Evolutionary conservation across 805 yeast species (phyloP).

Genomic region (Starmerella bombicola): DNA sequence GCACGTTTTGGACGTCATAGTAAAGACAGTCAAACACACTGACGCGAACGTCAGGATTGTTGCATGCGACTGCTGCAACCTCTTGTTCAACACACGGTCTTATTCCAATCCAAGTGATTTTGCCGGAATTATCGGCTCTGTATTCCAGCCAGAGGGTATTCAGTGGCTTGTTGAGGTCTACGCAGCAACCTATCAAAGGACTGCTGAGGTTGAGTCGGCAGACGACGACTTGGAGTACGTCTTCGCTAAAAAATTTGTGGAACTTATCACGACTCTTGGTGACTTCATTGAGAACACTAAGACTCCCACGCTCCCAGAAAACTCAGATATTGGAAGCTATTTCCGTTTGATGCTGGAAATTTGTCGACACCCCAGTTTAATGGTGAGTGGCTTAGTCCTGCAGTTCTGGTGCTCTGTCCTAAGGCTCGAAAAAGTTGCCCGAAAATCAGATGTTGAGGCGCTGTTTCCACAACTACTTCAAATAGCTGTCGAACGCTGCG

Average conservation of each 20-base stretch:
- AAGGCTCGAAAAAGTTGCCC: conserved; percentile 55
- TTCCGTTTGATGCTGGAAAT: conserved; percentile 65
- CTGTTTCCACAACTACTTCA: conserved; percentile 59
- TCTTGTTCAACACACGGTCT: conserved; percentile 60
- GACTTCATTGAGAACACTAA: conserved; percentile 44
- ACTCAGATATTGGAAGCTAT: conserved; percentile 54
- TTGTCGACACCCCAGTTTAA: conserved; percentile 69
- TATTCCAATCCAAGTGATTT: conserved; percentile 58
- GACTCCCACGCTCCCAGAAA: conserved; percentile 34
- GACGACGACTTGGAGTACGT: conserved; percentile 69
- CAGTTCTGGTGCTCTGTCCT: conserved; percentile 91
- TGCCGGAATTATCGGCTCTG: conserved; percentile 62
- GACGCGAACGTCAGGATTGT: conserved; percentile 62
- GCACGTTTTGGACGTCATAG: conserved; percentile 51
- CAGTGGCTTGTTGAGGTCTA: conserved; percentile 54
- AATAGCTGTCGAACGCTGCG: conserved; percentile 61
- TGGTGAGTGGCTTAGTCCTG: conserved; percentile 79
- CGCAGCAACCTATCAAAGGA: conserved; percentile 11
- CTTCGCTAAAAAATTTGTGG: conserved; percentile 77
- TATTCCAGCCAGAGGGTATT: conserved; percentile 66
- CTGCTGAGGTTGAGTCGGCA: conserved; percentile 38
- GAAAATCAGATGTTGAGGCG: conserved; percentile 33
- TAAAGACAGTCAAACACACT: conserved; percentile 29
- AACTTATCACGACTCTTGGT: conserved; percentile 77
- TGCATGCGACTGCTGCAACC: conserved; percentile 84